Evolutionary conservation across 495 filamentous ascomycete species (phyloP), one percentile per base, ranked within the genome.

Genomic region (Lophium mytilinum): DNA sequence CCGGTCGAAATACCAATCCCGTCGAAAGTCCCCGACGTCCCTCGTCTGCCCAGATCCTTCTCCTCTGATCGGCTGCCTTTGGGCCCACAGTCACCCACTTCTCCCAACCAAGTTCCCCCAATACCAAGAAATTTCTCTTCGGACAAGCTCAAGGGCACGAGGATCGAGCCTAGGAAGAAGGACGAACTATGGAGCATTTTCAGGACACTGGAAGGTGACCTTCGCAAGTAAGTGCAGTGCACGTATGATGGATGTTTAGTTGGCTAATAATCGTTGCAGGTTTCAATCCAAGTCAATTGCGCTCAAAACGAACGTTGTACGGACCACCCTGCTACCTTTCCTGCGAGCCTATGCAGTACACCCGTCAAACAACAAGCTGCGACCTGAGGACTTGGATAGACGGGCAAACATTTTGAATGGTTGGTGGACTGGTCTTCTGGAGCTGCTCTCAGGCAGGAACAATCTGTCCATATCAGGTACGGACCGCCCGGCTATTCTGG

Each of bases 121-220:
- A 69, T 83, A 58, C 79, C 80, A 1, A 78, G 75, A 42, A 62
- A 72, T 33, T 55, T 72, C 39, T 73, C 75, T 12, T 69, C 70
- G 33, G 74, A 72, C 17, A 68, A 67, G 50, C 53, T 75, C 34
- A 63, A 68, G 49, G 61, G 53, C 24, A 18, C 54, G 57, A 62
- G 46, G 47, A 47, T 58, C 42, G 78, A 82, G 34, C 53, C 66
- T 37, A 66, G 80, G 36, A 84, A 80, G 57, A 85, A 85, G 64
- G 93, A 98, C 69, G 89, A 92, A 56, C 76, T 97, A n/a, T 96
- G 90, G 90, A 83, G 78, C 12, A 78, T 84, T 33, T 98, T 96
- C 61, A 83, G 86, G 33, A 78, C 76, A 12, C 73, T 98, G 9
- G 93, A 98, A 60, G 78, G 78, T 24, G 94, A 96, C 60, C 93